Evolutionary conservation across 371 early-diverging fungal species (phyloP), one percentile per base, ranked within the genome.

Genomic region (Mucor mucedo): DNA sequence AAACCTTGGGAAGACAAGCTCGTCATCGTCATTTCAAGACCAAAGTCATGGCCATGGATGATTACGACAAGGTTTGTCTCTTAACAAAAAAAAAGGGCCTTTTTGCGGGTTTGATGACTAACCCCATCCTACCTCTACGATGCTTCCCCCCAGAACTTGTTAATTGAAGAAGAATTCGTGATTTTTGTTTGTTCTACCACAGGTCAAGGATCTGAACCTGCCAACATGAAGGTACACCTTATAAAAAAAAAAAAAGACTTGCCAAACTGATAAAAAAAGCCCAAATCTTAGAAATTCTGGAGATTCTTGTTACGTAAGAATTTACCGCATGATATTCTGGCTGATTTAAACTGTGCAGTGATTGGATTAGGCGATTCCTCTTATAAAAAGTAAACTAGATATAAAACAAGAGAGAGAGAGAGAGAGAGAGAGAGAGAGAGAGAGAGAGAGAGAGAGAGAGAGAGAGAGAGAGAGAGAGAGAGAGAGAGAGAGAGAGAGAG

Each of bases 301-400:
- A 87, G 84, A 60, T 93, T 91, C 69, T 77, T 98, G 45, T 80
- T 97, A 52, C 85, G 94, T 44, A 94, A 93, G 69, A 82, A 85
- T 28, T 70, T 91, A 14, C 90, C 96, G 0, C 60, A 42, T 13
- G 86, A 91, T 61, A 79, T 89, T 2, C 77, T 96, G 29, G 63
- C 72, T n/a, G 74, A 82, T 28, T 55, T 93, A 71, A 65, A 84
- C 42, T 94, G 86, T 70, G 91, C 91, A 5, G 97, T 98, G 16
- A 92, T 98, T 79, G 98, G 98, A 0, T 83, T 95, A 38, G 98
- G 98, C 16, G 98, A 98, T 73, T 94, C 95, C 7, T 93, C 95
- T n/a, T 98, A 97, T 69, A 70, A 78, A 68, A 89, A 88, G 90
- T 93, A 82, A 67, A 9, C n/a, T 21, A 21, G 21, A 21, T 21